phyloP scores from a whole-genome alignment of 2,329 filamentous ascomycete genomes.

The Fusarium agapanthi region DNA sequence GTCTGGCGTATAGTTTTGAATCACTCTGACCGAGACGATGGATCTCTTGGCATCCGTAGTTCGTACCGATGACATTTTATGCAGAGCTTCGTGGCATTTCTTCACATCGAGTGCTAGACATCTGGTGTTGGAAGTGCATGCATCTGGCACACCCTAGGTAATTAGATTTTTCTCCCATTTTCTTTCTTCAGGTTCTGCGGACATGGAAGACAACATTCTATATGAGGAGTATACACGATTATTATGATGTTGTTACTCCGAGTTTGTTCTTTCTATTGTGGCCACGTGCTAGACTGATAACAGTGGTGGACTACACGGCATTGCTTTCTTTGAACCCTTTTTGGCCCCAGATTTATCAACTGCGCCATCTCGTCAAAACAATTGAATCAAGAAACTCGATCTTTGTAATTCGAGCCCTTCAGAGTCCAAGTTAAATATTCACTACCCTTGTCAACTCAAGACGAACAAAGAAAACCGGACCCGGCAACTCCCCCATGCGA shows the following conservation, averaged over 20 bases:
- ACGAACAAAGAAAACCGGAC: slow-evolving; percentile 36
- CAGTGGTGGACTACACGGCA: neutral
- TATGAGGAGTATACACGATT: neutral
- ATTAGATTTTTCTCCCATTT: neutral
- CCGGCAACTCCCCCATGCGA: slow-evolving; percentile 41
- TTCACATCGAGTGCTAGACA: slow-evolving; percentile 1
- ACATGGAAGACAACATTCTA: neutral
- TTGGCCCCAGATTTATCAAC: neutral
- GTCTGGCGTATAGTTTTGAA: slow-evolving; percentile 13
- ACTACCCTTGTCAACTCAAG: slow-evolving; percentile 17
- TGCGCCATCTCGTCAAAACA: neutral
- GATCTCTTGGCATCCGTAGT: slow-evolving; percentile 25
- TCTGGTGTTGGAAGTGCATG: slow-evolving; percentile 25
- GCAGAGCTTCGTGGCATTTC: slow-evolving; percentile 45
- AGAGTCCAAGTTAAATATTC: slow-evolving; percentile 1
- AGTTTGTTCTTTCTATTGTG: neutral
- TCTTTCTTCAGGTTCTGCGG: neutral
- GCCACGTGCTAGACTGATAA: slow-evolving; percentile 3
- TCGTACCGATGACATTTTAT: slow-evolving; percentile 37
- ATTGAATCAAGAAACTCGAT: neutral
- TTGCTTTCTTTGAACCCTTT: neutral
- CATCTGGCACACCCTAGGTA: neutral
- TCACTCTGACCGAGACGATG: slow-evolving; percentile 8
- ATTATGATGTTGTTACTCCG: neutral
- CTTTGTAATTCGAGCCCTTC: neutral